phyloP scores from a whole-genome alignment of 306 rosid species.

The Dalbergia cultrata region DNA sequence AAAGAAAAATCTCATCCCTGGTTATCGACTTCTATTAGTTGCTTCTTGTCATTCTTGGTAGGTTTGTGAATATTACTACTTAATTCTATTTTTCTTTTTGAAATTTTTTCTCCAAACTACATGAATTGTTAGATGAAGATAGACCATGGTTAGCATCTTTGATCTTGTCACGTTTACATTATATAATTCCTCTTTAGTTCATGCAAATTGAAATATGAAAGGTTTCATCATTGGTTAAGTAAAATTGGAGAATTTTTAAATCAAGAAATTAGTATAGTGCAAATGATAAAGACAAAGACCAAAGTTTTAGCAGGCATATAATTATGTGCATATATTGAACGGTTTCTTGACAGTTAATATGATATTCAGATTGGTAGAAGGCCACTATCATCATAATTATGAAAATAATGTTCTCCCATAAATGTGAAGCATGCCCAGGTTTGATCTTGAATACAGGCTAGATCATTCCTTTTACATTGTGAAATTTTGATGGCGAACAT shows the following conservation, averaged over 20 bases:
- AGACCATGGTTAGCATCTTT: constrained; percentile 26
- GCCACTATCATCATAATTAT: constrained; percentile 17
- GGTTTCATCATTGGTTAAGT: not conserved
- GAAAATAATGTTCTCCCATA: constrained; percentile 13
- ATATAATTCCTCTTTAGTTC: not conserved
- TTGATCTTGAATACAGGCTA: constrained; percentile 11
- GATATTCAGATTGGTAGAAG: constrained; percentile 32
- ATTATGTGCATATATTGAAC: not conserved
- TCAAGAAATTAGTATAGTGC: not conserved
- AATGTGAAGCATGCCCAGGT: not conserved
- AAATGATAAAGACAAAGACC: constrained; percentile 22
- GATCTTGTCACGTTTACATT: constrained; percentile 1
- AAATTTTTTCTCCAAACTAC: constrained; percentile 35
- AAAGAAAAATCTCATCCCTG: not conserved
- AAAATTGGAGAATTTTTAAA: not conserved
- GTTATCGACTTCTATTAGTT: not conserved
- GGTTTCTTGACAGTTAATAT: constrained; percentile 6
- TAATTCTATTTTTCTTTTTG: not conserved
- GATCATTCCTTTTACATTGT: constrained; percentile 29
- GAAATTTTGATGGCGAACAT: constrained; percentile 29
- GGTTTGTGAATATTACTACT: constrained; percentile 10
- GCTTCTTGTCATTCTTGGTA: constrained; percentile 9
- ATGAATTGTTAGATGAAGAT: constrained; percentile 17
- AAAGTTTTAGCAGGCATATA: not conserved
- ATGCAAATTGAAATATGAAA: constrained; percentile 12